phyloP scores from a whole-genome alignment of 495 filamentous ascomycete genomes.

The Penicillium silybi region DNA sequence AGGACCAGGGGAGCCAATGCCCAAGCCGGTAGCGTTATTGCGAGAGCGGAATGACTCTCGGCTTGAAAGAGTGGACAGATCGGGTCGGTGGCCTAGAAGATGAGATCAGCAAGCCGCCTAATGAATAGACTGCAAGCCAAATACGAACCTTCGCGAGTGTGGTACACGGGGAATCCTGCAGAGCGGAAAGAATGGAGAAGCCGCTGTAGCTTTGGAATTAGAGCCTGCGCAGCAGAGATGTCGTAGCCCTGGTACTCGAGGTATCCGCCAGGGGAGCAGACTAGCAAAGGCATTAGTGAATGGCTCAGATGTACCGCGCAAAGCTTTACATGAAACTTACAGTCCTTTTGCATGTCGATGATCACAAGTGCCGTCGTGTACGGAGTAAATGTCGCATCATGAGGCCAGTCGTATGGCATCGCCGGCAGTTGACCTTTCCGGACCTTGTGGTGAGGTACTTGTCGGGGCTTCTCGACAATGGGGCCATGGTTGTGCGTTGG shows the following conservation, averaged over 20 bases:
- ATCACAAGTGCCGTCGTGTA: constrained; percentile 62
- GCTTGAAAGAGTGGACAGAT: constrained; percentile 56
- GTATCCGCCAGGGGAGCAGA: constrained; percentile 57
- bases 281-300: constrained; percentile 26
- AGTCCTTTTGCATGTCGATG: constrained; percentile 73
- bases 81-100: constrained; percentile 54
- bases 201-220: constrained; percentile 52
- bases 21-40: constrained; percentile 51
- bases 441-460: constrained; percentile 40
- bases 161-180: constrained; percentile 58
- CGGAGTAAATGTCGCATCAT: constrained; percentile 53
- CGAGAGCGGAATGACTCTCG: constrained; percentile 52
- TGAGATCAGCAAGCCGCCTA: constrained; percentile 12
- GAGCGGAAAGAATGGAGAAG: constrained; percentile 56
- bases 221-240: constrained; percentile 45
- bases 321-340: constrained; percentile 30
- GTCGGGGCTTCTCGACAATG: constrained; percentile 38
- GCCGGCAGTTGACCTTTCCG: constrained; percentile 47
- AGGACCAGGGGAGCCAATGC: constrained; percentile 58
- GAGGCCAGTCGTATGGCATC: constrained; percentile 59
- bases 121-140: neutral
- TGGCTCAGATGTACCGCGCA: neutral
- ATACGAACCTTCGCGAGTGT: constrained; percentile 55
- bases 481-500: constrained; percentile 46
- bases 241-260: constrained; percentile 58